These are phyloP conservation scores for Metschnikowia noctiluminum DNA, from an alignment of 805 yeast species.

Conservation along the genomic window DNA sequence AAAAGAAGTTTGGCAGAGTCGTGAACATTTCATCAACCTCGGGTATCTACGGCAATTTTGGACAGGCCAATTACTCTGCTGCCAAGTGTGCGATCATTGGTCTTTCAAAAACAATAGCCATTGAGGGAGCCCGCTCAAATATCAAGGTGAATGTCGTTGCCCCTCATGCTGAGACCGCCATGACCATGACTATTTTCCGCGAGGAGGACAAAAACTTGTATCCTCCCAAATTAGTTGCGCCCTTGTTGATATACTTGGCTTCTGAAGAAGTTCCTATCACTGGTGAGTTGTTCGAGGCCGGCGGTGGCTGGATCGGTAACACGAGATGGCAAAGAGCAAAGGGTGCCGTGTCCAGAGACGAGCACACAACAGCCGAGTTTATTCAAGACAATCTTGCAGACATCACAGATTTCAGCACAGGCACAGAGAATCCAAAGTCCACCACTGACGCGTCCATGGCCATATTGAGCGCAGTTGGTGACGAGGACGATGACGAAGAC, in stretches of 20 bases:
- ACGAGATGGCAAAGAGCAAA: constrained; percentile 94
- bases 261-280: constrained; percentile 67
- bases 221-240: constrained; percentile 88
- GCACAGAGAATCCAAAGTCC: constrained; percentile 53
- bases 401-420: constrained; percentile 58
- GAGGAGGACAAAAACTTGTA: constrained; percentile 78
- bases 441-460: constrained; percentile 79
- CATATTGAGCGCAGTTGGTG: constrained; percentile 62
- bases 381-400: constrained; percentile 64
- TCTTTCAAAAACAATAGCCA: constrained; percentile 78
- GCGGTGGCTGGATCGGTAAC: constrained; percentile 95
- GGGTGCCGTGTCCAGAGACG: constrained; percentile 67
- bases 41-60: constrained; percentile 96
- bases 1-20: constrained; percentile 77
- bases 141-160: constrained; percentile 83
- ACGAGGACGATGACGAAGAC: constrained; percentile 38
- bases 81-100: constrained; percentile 91
- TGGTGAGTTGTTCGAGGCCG: constrained; percentile 87
- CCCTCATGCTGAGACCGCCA: constrained; percentile 97
- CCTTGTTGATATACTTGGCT: constrained; percentile 76
- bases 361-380: constrained; percentile 60
- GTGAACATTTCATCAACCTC: constrained; percentile 92
- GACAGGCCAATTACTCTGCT: constrained; percentile 93
- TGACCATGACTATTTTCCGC: constrained; percentile 86
- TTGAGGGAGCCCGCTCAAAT: constrained; percentile 80